phyloP scores from a whole-genome alignment of 1,284 basidiomycete genomes.

The Fomitiporia mediterranea region DNA sequence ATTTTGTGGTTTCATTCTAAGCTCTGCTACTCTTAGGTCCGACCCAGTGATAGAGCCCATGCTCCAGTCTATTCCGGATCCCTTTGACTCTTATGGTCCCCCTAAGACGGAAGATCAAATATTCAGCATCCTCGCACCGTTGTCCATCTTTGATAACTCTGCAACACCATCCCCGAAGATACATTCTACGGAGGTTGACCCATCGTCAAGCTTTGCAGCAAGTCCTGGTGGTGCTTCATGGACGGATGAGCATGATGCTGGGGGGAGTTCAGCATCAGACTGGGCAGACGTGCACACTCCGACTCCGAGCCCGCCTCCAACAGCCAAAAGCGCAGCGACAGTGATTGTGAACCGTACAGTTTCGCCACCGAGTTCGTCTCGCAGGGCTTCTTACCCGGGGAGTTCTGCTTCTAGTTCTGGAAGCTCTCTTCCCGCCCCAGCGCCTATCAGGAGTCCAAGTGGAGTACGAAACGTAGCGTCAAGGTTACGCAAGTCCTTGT shows the following conservation, averaged over 20 bases:
- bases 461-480: slow-evolving; percentile 53
- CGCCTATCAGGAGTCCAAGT: slow-evolving; percentile 3
- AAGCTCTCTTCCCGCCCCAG: slow-evolving; percentile 1
- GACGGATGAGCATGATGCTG: slow-evolving; percentile 8
- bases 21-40: slow-evolving; percentile 43
- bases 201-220: slow-evolving; percentile 23
- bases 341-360: slow-evolving; percentile 8
- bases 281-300: slow-evolving; percentile 19
- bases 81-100: slow-evolving; percentile 89
- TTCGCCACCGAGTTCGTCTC: slow-evolving; percentile 12
- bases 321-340: slow-evolving; percentile 10
- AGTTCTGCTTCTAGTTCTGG: background rate
- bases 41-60: slow-evolving; percentile 91
- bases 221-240: slow-evolving; percentile 29
- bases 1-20: slow-evolving; percentile 9
- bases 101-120: slow-evolving; percentile 87
- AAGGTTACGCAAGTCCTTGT: slow-evolving; percentile 60
- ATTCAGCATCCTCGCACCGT: slow-evolving; percentile 85
- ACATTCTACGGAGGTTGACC: slow-evolving; percentile 9
- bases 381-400: slow-evolving; percentile 10
- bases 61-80: slow-evolving; percentile 86
- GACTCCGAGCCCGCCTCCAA: slow-evolving; percentile 15
- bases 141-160: slow-evolving; percentile 59
- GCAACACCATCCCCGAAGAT: slow-evolving; percentile 32
- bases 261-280: slow-evolving; percentile 2